Percentiles rank a stretch among this genome's conserved stretches.
These are phyloP conservation scores for Chaetomium sp. DNA, from an alignment of 2,329 filamentous ascomycete species.

Conservation along the genomic window DNA sequence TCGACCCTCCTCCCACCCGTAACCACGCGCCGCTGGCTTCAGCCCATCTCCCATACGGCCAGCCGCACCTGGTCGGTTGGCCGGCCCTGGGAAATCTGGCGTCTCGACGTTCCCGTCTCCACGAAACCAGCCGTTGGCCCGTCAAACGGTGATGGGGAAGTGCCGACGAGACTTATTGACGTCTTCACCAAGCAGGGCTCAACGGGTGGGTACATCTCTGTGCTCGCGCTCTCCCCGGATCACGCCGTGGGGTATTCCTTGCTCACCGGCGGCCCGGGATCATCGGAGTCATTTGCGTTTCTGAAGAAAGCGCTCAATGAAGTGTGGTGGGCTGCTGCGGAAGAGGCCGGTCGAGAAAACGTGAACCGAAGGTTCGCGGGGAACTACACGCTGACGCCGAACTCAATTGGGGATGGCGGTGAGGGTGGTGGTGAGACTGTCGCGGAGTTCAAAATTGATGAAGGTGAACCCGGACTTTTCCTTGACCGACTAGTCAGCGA, in stretches of 20 bases:
- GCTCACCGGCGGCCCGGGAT: slow-evolving; percentile 15
- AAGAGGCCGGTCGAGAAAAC: slow-evolving; percentile 13
- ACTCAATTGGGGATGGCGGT: background rate
- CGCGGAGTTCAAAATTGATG: background rate
- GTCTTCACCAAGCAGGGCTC: slow-evolving; percentile 21
- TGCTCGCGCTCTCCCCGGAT: slow-evolving; percentile 20
- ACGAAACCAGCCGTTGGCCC: background rate
- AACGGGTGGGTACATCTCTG: slow-evolving; percentile 18
- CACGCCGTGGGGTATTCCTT: slow-evolving; percentile 22
- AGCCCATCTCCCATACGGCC: slow-evolving; percentile 31
- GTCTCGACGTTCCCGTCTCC: slow-evolving; percentile 22
- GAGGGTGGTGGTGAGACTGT: background rate
- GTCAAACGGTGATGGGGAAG: background rate
- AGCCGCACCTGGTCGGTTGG: slow-evolving; percentile 32
- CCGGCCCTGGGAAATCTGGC: slow-evolving; percentile 38
- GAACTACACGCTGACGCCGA: slow-evolving; percentile 4
- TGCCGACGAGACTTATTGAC: slow-evolving; percentile 22
- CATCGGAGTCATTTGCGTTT: background rate
- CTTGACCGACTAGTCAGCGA: slow-evolving; percentile 9
- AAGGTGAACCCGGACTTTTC: slow-evolving; percentile 10
- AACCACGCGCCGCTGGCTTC: slow-evolving; percentile 37
- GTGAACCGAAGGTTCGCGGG: slow-evolving; percentile 11
- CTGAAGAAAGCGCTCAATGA: slow-evolving; percentile 8
- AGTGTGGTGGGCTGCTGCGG: slow-evolving; percentile 12
- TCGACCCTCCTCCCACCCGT: slow-evolving; percentile 28